Percentiles rank a stretch among this genome's conserved stretches.
phyloP scores from a whole-genome alignment of 352 stramenopile species.

The Bremia lactucae region DNA sequence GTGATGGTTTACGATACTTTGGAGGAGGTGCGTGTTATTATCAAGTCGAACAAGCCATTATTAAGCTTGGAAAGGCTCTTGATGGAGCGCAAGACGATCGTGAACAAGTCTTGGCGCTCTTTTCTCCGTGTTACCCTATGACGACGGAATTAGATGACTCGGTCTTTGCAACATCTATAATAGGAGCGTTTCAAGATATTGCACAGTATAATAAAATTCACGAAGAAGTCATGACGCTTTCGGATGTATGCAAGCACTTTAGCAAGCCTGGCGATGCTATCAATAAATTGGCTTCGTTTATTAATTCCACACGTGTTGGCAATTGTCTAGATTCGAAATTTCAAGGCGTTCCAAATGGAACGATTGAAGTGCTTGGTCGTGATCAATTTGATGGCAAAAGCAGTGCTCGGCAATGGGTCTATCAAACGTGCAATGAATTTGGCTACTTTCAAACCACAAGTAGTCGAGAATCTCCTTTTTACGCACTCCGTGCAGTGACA shows the following conservation, averaged over 20 bases:
- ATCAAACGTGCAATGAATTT: conserved; percentile 86
- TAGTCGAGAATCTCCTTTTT: conserved; percentile 47
- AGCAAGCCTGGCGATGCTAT: conserved; percentile 20
- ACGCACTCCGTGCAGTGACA: conserved; percentile 55
- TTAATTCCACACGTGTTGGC: conserved; percentile 39
- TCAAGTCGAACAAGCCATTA: conserved; percentile 51
- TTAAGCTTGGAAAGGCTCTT: conserved; percentile 39
- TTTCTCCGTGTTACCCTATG: conserved; percentile 64
- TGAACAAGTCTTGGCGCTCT: conserved; percentile 34
- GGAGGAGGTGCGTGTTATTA: conserved; percentile 74
- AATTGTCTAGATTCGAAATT: conserved; percentile 75
- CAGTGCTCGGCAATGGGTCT: conserved; percentile 74
- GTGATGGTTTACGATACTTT: conserved; percentile 70
- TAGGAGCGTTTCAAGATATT: conserved; percentile 72
- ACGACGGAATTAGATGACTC: conserved; percentile 72
- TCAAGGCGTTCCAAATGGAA: conserved; percentile 49
- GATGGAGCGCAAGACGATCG: conserved; percentile 36
- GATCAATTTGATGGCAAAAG: conserved; percentile 57
- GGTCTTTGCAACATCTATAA: conserved; percentile 63
- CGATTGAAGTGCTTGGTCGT: conserved; percentile 50
- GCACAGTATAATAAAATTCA: conserved; percentile 62
- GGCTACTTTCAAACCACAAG: conserved; percentile 79
- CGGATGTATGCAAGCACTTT: conserved; percentile 58
- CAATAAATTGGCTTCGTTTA: conserved; percentile 42
- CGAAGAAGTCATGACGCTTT: conserved; percentile 37